Conservation (phyloP, 257 asterid genomes). For the Nicotiana undulata region DNA sequence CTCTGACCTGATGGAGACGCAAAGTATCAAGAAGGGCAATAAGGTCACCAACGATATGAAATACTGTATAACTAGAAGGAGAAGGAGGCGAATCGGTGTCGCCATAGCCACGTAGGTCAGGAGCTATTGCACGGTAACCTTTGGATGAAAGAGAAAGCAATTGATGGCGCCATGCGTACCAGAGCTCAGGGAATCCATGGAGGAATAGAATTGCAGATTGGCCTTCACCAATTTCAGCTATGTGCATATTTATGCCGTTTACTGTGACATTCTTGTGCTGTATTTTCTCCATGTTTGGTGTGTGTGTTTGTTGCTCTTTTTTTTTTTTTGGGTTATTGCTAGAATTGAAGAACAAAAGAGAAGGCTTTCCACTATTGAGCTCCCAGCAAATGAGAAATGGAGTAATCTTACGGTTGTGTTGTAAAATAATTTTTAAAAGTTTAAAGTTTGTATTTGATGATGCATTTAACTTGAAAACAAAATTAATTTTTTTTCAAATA, state of each 20-base stretch:
- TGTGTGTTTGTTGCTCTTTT: too few relatives aligned
- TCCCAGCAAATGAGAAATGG: too few relatives aligned
- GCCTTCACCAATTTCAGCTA: slow-evolving; percentile 78
- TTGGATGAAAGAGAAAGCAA: slow-evolving; percentile 62
- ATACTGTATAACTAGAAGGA: slow-evolving; percentile 58
- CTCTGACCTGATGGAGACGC: slow-evolving; percentile 32
- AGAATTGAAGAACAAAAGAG: too few relatives aligned
- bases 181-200: slow-evolving; percentile 97
- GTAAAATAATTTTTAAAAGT: too few relatives aligned
- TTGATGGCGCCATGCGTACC: slow-evolving; percentile 99
- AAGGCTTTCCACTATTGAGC: too few relatives aligned
- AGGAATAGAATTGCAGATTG: slow-evolving; percentile 65
- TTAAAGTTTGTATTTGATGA: too few relatives aligned
- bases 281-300: slow-evolving; percentile 33
- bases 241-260: slow-evolving; percentile 79
- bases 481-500: too few relatives aligned
- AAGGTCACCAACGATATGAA: slow-evolving; percentile 74
- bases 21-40: slow-evolving; percentile 54
- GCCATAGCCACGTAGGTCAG: slow-evolving; percentile 93
- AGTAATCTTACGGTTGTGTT: too few relatives aligned
- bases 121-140: slow-evolving; percentile 84
- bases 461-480: too few relatives aligned
- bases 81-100: slow-evolving; percentile 77
- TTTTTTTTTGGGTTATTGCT: too few relatives aligned
- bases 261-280: slow-evolving; percentile 42